Evolutionary conservation across 2,329 filamentous ascomycete species (phyloP).

Genomic region (Neonectria punicea): DNA sequence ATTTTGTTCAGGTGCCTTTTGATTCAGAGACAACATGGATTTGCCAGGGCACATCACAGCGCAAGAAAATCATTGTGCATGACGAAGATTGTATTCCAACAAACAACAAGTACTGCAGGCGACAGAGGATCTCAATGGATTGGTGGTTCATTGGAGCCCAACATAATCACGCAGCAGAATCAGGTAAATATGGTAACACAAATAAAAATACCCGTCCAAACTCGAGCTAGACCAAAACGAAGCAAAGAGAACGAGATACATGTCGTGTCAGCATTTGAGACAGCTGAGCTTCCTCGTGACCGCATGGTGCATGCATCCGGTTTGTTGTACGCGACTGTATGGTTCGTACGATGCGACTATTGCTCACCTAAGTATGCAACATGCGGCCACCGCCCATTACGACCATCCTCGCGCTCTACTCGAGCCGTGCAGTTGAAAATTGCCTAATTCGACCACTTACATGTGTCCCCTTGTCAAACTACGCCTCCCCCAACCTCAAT

Average conservation of each 20-base stretch:
- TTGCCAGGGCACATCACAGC: too few relatives aligned
- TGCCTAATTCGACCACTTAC: constrained; percentile 13
- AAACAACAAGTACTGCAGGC: neutral
- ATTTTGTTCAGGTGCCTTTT: too few relatives aligned
- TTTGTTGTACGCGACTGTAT: constrained; percentile 19
- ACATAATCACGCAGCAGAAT: neutral
- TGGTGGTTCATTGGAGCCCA: too few relatives aligned
- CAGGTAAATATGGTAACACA: neutral
- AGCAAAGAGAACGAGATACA: neutral
- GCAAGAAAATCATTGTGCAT: too few relatives aligned
- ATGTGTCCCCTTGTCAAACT: neutral
- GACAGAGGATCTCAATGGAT: neutral
- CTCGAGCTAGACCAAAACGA: neutral
- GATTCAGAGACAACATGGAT: too few relatives aligned
- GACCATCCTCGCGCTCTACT: neutral
- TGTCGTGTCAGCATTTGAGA: neutral
- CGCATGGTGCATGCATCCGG: constrained; percentile 22
- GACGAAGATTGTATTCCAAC: neutral
- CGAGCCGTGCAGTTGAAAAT: neutral
- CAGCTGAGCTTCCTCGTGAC: constrained; percentile 15
- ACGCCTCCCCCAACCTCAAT: neutral
- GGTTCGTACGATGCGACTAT: neutral
- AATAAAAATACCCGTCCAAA: neutral
- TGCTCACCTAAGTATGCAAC: constrained; percentile 2
- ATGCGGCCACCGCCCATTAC: neutral